Conservation (phyloP, 306 rosid genomes). For the Hippophae tibetana region DNA sequence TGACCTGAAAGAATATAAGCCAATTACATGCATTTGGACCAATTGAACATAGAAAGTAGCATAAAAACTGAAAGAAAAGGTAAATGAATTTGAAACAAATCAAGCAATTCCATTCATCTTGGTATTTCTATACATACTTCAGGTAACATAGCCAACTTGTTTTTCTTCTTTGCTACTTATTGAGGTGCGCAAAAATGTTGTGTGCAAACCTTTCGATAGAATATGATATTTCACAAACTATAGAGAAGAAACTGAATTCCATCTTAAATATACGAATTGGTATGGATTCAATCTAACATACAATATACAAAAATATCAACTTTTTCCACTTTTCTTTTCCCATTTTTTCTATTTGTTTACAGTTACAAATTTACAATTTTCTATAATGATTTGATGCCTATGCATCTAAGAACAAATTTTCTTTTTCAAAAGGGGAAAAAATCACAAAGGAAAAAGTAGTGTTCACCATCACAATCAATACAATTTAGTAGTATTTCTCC, state of each 20-base stretch:
- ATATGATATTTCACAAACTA: not conserved
- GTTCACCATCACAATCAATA: constrained; percentile 88
- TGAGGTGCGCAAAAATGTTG: not conserved
- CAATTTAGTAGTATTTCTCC: constrained; percentile 96
- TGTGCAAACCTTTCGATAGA: not conserved
- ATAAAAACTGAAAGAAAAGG: constrained; percentile 2
- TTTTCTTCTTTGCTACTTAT: not conserved
- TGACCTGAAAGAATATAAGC: constrained; percentile 52
- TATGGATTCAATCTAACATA: not conserved
- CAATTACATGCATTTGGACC: not conserved
- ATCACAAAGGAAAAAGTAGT: constrained; percentile 9
- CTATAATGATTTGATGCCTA: not conserved
- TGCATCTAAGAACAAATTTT: too few species aligned
- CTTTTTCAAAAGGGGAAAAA: not conserved
- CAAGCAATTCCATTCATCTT: not conserved
- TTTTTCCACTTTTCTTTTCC: not conserved
- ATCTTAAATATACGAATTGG: not conserved
- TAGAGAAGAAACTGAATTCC: not conserved
- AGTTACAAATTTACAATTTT: not conserved
- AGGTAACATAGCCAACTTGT: not conserved
- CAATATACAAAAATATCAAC: not conserved
- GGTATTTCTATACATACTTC: not conserved
- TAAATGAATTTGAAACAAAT: not conserved
- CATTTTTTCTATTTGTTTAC: too few species aligned
- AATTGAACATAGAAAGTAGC: not conserved